Evolutionary conservation across 768 basidiomycete species (phyloP).

Genomic region (Mycena olivaceomarginata): DNA sequence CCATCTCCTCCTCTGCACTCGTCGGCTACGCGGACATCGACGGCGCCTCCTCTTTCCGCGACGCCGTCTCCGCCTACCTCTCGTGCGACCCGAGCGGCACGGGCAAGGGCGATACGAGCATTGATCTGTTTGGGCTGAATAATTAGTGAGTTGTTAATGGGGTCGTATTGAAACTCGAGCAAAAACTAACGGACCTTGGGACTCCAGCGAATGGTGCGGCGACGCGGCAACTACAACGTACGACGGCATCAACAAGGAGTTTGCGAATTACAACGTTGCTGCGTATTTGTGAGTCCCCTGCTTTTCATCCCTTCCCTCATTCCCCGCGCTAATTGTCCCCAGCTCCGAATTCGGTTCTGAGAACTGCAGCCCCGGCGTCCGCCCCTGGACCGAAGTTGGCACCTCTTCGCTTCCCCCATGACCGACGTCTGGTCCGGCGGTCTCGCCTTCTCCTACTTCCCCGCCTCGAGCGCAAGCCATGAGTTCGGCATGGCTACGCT

Average conservation of each 20-base stretch:
- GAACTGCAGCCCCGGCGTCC: too few species aligned
- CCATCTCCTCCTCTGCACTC: too few species aligned
- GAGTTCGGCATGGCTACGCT: conserved; percentile 83
- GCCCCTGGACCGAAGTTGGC: too few species aligned
- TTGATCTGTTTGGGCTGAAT: conserved; percentile 24
- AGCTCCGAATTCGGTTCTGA: too few species aligned
- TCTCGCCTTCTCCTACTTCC: conserved; percentile 93
- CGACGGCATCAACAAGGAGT: conserved; percentile 71
- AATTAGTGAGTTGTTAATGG: not conserved
- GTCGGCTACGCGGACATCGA: too few species aligned
- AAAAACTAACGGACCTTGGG: too few species aligned
- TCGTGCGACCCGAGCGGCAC: not conserved
- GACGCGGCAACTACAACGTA: conserved; percentile 75
- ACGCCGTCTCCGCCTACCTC: conserved; percentile 4
- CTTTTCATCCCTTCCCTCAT: conserved; percentile 57
- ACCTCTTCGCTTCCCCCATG: conserved; percentile 64
- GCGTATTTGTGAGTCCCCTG: conserved; percentile 92
- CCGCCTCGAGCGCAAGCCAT: conserved; percentile 80
- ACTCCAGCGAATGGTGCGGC: conserved; percentile 68
- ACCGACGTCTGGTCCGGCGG: conserved; percentile 91
- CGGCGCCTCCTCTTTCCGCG: conserved; percentile 1
- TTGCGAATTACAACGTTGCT: conserved; percentile 80
- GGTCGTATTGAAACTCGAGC: too few species aligned
- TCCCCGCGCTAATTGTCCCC: too few species aligned
- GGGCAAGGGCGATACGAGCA: not conserved